phyloP scores from a whole-genome alignment of 805 yeast genomes.

The Priceomyces carsonii region DNA sequence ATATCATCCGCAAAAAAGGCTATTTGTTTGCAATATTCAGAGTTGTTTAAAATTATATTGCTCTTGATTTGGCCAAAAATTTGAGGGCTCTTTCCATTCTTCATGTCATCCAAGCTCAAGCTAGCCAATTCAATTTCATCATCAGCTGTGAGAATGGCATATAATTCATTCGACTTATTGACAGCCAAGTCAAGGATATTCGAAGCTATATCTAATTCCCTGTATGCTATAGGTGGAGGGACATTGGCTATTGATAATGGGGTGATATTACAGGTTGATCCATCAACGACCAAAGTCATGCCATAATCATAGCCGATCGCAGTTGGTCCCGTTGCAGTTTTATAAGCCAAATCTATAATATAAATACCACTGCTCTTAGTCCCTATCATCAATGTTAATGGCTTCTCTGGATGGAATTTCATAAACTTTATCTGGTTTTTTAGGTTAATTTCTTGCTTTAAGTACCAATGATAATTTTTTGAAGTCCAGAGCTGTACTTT shows the following conservation, averaged over 20 bases:
- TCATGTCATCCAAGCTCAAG: constrained; percentile 51
- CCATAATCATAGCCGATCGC: constrained; percentile 72
- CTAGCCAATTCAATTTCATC: constrained; percentile 33
- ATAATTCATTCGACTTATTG: constrained; percentile 54
- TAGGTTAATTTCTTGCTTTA: constrained; percentile 71
- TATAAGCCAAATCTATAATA: constrained; percentile 66
- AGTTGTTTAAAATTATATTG: constrained; percentile 32
- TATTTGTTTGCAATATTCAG: constrained; percentile 62
- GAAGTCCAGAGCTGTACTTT: constrained; percentile 86
- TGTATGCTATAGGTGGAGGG: constrained; percentile 89
- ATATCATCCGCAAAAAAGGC: constrained; percentile 52
- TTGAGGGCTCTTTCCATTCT: constrained; percentile 49
- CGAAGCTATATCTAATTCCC: constrained; percentile 55
- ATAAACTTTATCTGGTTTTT: constrained; percentile 41
- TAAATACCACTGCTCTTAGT: constrained; percentile 48
- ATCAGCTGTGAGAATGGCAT: constrained; percentile 58
- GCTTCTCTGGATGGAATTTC: constrained; percentile 90
- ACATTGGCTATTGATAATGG: constrained; percentile 84
- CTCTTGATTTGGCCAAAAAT: constrained; percentile 30
- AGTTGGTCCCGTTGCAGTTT: constrained; percentile 68
- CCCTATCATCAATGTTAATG: constrained; percentile 70
- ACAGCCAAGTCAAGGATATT: constrained; percentile 68
- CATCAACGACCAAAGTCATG: constrained; percentile 79
- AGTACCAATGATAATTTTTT: constrained; percentile 93
- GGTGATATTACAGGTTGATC: constrained; percentile 66